phyloP scores from a whole-genome alignment of 768 basidiomycete species.

The Panaeolus papilionaceus region DNA sequence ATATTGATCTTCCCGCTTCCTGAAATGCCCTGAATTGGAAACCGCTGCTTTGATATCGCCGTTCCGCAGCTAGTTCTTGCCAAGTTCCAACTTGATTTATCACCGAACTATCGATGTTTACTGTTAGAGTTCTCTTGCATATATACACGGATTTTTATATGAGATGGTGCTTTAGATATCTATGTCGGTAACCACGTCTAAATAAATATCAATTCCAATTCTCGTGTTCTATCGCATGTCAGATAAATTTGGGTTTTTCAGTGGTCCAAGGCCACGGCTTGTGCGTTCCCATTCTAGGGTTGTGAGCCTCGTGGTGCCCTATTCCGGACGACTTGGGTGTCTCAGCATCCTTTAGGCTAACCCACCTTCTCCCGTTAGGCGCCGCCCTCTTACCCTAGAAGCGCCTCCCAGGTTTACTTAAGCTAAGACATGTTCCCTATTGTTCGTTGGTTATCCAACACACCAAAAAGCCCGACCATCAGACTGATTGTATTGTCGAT shows the following conservation, averaged over 20 bases:
- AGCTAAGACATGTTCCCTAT: background rate
- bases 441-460: background rate
- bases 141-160: background rate
- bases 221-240: background rate
- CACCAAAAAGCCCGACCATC: background rate
- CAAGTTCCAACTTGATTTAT: background rate
- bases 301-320: slow-evolving; percentile 2
- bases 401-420: background rate
- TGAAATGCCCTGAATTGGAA: slow-evolving; percentile 2
- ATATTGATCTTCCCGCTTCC: background rate
- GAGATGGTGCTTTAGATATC: background rate
- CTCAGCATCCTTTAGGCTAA: background rate
- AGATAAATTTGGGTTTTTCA: background rate
- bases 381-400: background rate
- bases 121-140: background rate
- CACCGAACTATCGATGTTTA: background rate
- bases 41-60: background rate
- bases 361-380: background rate
- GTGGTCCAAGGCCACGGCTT: background rate
- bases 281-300: background rate
- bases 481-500: slow-evolving; percentile 4
- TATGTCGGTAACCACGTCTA: background rate
- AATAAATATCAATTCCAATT: background rate
- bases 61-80: background rate
- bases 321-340: background rate